Evolutionary conservation across 768 basidiomycete species (phyloP).

Genomic region (Amanita molliuscula): DNA sequence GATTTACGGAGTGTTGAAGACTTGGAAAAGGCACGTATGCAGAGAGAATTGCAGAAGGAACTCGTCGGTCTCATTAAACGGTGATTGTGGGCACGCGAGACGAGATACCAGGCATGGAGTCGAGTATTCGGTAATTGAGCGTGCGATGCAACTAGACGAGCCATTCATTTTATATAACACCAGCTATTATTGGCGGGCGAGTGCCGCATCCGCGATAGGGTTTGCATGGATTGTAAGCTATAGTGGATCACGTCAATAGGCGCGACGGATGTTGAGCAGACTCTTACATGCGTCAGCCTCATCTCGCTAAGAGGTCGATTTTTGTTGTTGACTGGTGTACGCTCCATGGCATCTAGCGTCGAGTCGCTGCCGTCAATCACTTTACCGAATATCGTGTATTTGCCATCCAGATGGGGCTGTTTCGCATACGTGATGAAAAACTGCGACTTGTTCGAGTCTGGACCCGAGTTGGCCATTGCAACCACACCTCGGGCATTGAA

Average conservation of each 20-base stretch:
- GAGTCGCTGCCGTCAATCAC: slow-evolving; percentile 98
- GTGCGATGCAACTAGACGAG: not conserved
- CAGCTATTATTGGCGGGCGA: slow-evolving; percentile 24
- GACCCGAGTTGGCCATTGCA: slow-evolving; percentile 97
- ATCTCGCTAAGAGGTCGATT: slow-evolving; percentile 83
- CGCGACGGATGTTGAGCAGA: slow-evolving; percentile 5
- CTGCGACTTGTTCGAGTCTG: slow-evolving; percentile 87
- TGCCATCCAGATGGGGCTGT: slow-evolving; percentile 88
- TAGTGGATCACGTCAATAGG: slow-evolving; percentile 2
- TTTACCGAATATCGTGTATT: slow-evolving; percentile 91
- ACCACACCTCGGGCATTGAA: slow-evolving; percentile 93
- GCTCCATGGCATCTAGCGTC: slow-evolving; percentile 90
- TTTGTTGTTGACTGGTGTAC: slow-evolving; percentile 83
- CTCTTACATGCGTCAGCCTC: slow-evolving; percentile 65
- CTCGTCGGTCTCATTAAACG: slow-evolving; percentile 80
- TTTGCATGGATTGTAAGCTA: slow-evolving; percentile 90
- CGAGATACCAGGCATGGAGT: not conserved
- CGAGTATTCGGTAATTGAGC: not conserved
- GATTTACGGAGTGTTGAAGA: slow-evolving; percentile 86
- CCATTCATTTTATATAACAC: not conserved
- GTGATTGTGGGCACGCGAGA: slow-evolving; percentile 15
- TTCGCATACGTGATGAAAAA: slow-evolving; percentile 89
- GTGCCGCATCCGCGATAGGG: slow-evolving; percentile 77
- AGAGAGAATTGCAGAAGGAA: slow-evolving; percentile 85
- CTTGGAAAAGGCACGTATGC: slow-evolving; percentile 68